These are phyloP conservation scores for Crithidia bombi DNA, from an alignment of 208 protist species.

Conservation along the genomic window DNA sequence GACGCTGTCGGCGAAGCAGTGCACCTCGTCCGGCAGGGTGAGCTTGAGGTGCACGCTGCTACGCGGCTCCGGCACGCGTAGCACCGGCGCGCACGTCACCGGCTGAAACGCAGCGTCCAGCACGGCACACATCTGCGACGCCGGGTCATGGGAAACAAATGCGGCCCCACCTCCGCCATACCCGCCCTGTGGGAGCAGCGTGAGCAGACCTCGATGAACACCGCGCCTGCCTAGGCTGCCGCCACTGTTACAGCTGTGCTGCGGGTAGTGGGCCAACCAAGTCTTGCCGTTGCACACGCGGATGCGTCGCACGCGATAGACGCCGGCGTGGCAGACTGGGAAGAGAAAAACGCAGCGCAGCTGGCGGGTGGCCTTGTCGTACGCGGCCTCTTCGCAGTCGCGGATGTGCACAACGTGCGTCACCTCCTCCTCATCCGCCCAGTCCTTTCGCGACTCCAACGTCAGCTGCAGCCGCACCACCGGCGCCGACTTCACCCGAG, in stretches of 20 bases:
- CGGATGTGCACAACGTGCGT: conserved; percentile 63
- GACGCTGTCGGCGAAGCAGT: conserved; percentile 73
- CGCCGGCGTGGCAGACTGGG: conserved; percentile 64
- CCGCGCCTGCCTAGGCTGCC: neutral
- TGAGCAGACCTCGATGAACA: neutral
- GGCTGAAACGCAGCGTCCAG: conserved; percentile 20
- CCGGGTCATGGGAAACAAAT: neutral
- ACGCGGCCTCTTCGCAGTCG: conserved; percentile 24
- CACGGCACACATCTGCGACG: neutral
- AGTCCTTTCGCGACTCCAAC: conserved; percentile 79
- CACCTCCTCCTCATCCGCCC: conserved; percentile 51
- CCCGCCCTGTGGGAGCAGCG: neutral
- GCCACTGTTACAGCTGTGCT: neutral
- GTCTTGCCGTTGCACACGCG: conserved; percentile 48
- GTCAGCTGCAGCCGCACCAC: conserved; percentile 35
- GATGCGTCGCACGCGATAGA: conserved; percentile 61
- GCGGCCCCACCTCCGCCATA: neutral
- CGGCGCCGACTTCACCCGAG: neutral
- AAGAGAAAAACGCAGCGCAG: conserved; percentile 51
- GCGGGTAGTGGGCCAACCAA: conserved; percentile 42
- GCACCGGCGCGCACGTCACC: conserved; percentile 6
- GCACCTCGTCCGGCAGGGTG: conserved; percentile 41
- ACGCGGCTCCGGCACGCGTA: conserved; percentile 60
- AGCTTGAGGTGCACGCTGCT: conserved; percentile 57
- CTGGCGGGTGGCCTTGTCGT: conserved; percentile 36